Conservation (phyloP, 2,329 filamentous ascomycete species). For the Dichotomopilus funicola region DNA sequence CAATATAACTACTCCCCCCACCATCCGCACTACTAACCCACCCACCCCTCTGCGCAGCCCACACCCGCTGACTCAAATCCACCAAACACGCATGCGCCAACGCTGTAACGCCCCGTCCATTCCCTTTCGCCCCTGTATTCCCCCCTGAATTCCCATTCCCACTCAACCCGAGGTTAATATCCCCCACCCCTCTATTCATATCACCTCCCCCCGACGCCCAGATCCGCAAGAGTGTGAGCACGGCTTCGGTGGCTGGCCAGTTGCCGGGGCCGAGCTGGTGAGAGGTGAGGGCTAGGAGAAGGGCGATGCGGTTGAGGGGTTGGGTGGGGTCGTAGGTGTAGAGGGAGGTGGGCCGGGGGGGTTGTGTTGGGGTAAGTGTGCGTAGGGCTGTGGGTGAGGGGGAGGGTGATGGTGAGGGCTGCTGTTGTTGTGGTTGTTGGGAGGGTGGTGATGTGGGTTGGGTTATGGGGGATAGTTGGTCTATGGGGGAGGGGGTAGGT, state of each 20-base stretch:
- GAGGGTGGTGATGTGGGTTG: too few species aligned
- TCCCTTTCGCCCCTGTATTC: not conserved
- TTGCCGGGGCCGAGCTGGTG: conserved; percentile 20
- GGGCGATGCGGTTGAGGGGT: conserved; percentile 19
- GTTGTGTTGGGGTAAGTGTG: not conserved
- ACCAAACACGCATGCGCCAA: conserved; percentile 17
- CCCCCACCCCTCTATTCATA: not conserved
- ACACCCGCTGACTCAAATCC: conserved; percentile 17
- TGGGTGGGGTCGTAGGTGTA: conserved; percentile 5
- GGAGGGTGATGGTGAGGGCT: too few species aligned
- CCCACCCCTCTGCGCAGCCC: conserved; percentile 18
- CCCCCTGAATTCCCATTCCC: not conserved
- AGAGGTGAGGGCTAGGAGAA: conserved; percentile 14
- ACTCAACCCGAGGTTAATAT: not conserved
- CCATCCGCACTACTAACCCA: not conserved
- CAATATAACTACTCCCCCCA: conserved; percentile 9
- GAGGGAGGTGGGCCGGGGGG: not conserved
- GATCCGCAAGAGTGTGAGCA: conserved; percentile 14
- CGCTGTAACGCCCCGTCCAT: conserved; percentile 14
- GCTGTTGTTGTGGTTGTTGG: too few species aligned
- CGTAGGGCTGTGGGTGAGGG: not conserved
- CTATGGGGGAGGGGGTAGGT: too few species aligned
- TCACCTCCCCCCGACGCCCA: conserved; percentile 3
- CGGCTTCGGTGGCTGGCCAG: conserved; percentile 15
- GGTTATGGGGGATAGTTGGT: too few species aligned